Percentiles rank a stretch among this genome's conserved stretches.
phyloP scores from a whole-genome alignment of 192 early-diverging fungal genomes.

The Polychytrium aggregatum region DNA sequence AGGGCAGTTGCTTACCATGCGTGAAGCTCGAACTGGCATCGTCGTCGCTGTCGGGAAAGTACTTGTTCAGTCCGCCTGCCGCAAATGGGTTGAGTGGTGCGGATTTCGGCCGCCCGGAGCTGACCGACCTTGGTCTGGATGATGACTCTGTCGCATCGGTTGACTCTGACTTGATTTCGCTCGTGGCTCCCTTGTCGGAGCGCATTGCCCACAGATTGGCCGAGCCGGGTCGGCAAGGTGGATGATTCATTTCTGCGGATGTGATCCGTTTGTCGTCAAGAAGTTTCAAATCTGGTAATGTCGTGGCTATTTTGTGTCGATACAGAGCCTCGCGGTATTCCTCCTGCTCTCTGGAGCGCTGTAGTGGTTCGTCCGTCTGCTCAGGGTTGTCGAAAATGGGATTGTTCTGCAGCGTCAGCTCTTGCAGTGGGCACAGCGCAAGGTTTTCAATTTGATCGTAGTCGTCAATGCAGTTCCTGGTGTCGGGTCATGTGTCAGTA shows the following conservation, averaged over 20 bases:
- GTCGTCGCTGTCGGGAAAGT: constrained; percentile 4
- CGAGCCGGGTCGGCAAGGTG: not conserved
- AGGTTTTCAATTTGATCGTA: constrained; percentile 30
- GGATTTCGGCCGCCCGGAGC: no score
- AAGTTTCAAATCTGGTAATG: constrained; percentile 13
- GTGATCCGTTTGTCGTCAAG: constrained; percentile 19
- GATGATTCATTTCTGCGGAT: not conserved
- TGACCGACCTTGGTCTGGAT: no score
- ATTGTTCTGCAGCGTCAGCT: constrained; percentile 24
- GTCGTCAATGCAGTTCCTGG: constrained; percentile 21
- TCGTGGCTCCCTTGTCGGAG: no score
- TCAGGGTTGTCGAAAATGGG: constrained; percentile 10
- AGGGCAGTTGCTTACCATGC: constrained; percentile 16
- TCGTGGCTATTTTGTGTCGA: constrained; percentile 1
- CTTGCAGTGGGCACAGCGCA: constrained; percentile 18
- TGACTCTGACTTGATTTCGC: no score
- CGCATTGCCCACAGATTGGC: not conserved
- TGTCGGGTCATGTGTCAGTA: not conserved
- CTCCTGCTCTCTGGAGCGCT: not conserved
- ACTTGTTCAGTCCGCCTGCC: no score
- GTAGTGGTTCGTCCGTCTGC: not conserved
- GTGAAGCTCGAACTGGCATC: constrained; percentile 21
- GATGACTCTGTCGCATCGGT: no score
- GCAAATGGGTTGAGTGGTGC: no score
- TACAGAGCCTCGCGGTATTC: not conserved